These are phyloP conservation scores for Penicillium sp. DNA, from an alignment of 2,329 filamentous ascomycete genomes.

Conservation along the genomic window DNA sequence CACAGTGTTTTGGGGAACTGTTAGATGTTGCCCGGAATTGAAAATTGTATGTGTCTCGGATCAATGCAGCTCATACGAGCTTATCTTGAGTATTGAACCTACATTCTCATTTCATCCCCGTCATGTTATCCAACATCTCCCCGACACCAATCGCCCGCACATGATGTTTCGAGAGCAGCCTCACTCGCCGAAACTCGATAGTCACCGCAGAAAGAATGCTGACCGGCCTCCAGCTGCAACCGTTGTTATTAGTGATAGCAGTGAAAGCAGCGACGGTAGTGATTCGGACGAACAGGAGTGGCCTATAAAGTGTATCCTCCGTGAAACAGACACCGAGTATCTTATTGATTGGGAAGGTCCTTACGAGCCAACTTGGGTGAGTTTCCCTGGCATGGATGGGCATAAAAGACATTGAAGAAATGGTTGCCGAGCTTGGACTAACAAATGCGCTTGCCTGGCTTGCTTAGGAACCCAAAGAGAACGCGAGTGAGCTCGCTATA, in stretches of 20 bases:
- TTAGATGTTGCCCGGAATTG: conserved; percentile 1
- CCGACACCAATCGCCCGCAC: conserved; percentile 1
- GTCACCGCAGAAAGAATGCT: conserved; percentile 14
- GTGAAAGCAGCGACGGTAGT: conserved; percentile 6
- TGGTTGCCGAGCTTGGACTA: background rate
- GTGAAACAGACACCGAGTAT: conserved; percentile 34
- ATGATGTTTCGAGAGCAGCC: conserved; percentile 2
- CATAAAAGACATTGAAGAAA: background rate
- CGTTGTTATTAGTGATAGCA: conserved; percentile 1
- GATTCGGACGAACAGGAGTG: conserved; percentile 29
- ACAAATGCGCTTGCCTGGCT: background rate
- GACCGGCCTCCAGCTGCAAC: conserved; percentile 12
- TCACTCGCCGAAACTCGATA: conserved; percentile 1
- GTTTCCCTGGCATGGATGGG: conserved; percentile 7
- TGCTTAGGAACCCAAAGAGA: conserved; percentile 34
- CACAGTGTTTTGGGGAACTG: background rate
- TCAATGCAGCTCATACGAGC: conserved; percentile 4
- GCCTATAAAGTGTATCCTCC: conserved; percentile 35
- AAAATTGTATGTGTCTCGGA: conserved; percentile 2
- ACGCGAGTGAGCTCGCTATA: conserved; percentile 31
- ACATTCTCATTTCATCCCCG: conserved; percentile 2
- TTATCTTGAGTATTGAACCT: conserved; percentile 1
- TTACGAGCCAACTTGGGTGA: conserved; percentile 39
- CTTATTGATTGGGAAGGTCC: conserved; percentile 39
- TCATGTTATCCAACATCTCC: conserved; percentile 1